A percentile compares a stretch with the other conserved stretches of the same genome.
phyloP scores from a whole-genome alignment of 257 asterid species.

The Solanum ahanhuiri region DNA sequence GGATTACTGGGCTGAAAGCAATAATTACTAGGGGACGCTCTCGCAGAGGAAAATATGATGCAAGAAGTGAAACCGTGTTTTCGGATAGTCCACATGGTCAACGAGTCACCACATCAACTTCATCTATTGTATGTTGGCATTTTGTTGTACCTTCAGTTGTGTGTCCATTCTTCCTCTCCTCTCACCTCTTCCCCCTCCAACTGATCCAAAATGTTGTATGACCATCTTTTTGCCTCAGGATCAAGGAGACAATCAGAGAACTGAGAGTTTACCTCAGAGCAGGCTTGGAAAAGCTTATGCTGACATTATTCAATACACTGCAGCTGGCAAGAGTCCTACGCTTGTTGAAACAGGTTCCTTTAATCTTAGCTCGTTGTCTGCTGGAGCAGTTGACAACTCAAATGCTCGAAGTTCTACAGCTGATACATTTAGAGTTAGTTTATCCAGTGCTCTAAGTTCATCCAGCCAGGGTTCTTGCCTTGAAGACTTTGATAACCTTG shows the following conservation, averaged over 20 bases:
- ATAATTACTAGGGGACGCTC: conserved; percentile 44
- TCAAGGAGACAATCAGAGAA: conserved; percentile 31
- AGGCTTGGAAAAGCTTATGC: conserved; percentile 70
- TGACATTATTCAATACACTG: conserved; percentile 56
- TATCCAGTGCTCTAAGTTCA: conserved; percentile 82
- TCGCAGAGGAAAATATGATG: conserved; percentile 36
- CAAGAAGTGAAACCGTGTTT: conserved; percentile 28
- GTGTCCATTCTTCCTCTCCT: background rate
- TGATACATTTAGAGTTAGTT: conserved; percentile 61
- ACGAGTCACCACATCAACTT: conserved; percentile 30
- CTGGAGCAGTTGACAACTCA: conserved; percentile 31
- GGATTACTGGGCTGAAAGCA: conserved; percentile 83
- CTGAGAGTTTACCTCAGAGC: conserved; percentile 41
- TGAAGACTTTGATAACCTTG: conserved; percentile 68
- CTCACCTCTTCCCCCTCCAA: background rate
- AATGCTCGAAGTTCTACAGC: conserved; percentile 43
- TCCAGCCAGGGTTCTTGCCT: conserved; percentile 82
- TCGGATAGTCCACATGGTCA: conserved; percentile 40
- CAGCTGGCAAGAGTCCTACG: conserved; percentile 39
- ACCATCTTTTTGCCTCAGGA: conserved; percentile 32
- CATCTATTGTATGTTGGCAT: conserved; percentile 31
- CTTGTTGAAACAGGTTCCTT: conserved; percentile 19
- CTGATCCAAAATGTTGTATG: background rate
- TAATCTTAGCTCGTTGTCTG: conserved; percentile 16
- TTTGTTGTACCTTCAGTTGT: conserved; percentile 3